A percentile compares a stretch with the other conserved stretches of the same genome.
phyloP scores from a whole-genome alignment of 805 yeast genomes.

The Metschnikowia cerradonensis region DNA sequence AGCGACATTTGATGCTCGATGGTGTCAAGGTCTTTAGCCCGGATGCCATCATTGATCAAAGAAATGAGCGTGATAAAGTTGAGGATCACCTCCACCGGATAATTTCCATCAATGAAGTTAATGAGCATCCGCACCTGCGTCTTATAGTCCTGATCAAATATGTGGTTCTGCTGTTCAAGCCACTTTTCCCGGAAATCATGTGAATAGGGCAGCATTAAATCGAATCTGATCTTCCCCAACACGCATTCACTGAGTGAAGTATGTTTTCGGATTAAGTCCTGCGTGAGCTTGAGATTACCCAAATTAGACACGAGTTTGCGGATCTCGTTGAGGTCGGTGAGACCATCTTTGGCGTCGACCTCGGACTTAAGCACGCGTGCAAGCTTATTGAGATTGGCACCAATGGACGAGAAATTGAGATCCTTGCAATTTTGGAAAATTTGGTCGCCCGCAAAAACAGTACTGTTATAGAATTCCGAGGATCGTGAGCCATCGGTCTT shows the following conservation, averaged over 20 bases:
- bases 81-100: slow-evolving; percentile 41
- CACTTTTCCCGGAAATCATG: slow-evolving; percentile 40
- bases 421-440: slow-evolving; percentile 52
- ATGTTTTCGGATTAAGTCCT: slow-evolving; percentile 66
- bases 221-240: slow-evolving; percentile 41
- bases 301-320: slow-evolving; percentile 68
- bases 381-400: slow-evolving; percentile 60
- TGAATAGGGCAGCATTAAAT: slow-evolving; percentile 16
- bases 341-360: slow-evolving; percentile 42
- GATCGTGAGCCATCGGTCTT: slow-evolving; percentile 27
- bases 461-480: slow-evolving; percentile 23
- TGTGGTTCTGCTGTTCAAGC: slow-evolving; percentile 65
- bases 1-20: slow-evolving; percentile 55
- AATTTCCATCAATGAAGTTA: slow-evolving; percentile 39
- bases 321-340: slow-evolving; percentile 44
- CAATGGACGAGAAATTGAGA: slow-evolving; percentile 76
- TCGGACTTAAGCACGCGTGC: slow-evolving; percentile 70
- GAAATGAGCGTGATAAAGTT: slow-evolving; percentile 57
- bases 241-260: slow-evolving; percentile 70
- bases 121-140: slow-evolving; percentile 23
- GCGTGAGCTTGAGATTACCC: slow-evolving; percentile 61
- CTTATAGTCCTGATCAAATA: slow-evolving; percentile 45
- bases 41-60: slow-evolving; percentile 63
- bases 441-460: slow-evolving; percentile 39
- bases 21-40: slow-evolving; percentile 55